phyloP scores from a whole-genome alignment of 2,329 filamentous ascomycete species.

The Colletotrichum sp. region DNA sequence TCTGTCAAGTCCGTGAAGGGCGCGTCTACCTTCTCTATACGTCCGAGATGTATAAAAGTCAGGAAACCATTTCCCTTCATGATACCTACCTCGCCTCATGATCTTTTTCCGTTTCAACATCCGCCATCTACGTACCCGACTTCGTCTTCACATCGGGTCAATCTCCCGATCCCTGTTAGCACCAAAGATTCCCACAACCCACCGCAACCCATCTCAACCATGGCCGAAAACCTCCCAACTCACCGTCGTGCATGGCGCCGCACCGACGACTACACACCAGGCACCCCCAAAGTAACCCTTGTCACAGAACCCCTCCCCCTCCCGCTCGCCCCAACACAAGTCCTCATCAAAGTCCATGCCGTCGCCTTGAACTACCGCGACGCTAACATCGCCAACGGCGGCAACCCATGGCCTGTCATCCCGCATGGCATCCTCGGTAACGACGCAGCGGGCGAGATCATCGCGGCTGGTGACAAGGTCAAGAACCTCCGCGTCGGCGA shows the following conservation, averaged over 20 bases:
- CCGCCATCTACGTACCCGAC: background rate
- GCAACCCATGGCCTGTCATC: constrained; percentile 45
- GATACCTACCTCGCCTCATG: background rate
- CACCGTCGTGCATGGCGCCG: constrained; percentile 28
- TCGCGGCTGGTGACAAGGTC: constrained; percentile 40
- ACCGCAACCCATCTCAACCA: background rate
- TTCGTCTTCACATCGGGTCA: background rate
- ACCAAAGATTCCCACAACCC: background rate
- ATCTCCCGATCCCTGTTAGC: background rate
- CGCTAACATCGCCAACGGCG: constrained; percentile 40
- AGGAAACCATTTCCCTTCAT: background rate
- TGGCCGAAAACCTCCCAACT: background rate
- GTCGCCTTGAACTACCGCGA: constrained; percentile 40
- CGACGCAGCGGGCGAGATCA: constrained; percentile 46
- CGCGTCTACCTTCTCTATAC: background rate
- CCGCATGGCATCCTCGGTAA: constrained; percentile 36
- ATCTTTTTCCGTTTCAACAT: background rate
- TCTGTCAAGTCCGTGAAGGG: background rate
- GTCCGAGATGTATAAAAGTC: background rate
- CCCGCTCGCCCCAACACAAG: constrained; percentile 32
- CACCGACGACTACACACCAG: constrained; percentile 32
- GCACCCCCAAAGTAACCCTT: constrained; percentile 36
- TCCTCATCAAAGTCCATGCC: constrained; percentile 35
- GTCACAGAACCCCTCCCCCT: constrained; percentile 35
- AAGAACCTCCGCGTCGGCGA: constrained; percentile 36